Evolutionary conservation across 371 early-diverging fungal species (phyloP).

Genomic region (Massospora cicadina): DNA sequence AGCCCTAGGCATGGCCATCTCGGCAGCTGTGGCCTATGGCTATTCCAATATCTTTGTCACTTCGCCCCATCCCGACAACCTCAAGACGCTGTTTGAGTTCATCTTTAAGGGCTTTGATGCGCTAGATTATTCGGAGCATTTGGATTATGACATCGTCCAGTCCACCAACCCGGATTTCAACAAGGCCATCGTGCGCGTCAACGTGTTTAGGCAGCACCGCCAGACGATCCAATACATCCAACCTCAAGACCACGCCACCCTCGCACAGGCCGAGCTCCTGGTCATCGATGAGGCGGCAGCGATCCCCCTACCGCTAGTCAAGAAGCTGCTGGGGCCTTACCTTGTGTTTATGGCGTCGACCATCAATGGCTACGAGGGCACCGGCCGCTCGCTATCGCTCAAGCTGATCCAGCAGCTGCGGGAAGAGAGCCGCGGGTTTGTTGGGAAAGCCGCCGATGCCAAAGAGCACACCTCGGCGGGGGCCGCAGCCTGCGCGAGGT

Average conservation of each 20-base stretch:
- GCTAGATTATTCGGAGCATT: constrained; percentile 90
- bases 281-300: constrained; percentile 99
- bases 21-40: constrained; percentile 93
- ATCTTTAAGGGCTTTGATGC: constrained; percentile 93
- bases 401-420: constrained; percentile 88
- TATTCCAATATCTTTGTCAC: constrained; percentile 97
- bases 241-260: constrained; percentile 79
- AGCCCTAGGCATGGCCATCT: constrained; percentile 89
- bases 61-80: constrained; percentile 95
- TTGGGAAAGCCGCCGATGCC: constrained; percentile 27
- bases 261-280: constrained; percentile 91
- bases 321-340: constrained; percentile 81
- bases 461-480: constrained; percentile 25
- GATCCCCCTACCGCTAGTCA: constrained; percentile 88
- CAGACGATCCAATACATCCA: constrained; percentile 97
- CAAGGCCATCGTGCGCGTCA: constrained; percentile 88
- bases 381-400: constrained; percentile 91
- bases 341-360: constrained; percentile 98
- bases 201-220: constrained; percentile 90
- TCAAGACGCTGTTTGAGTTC: constrained; percentile 96
- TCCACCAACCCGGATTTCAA: constrained; percentile 86
- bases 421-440: constrained; percentile 72
- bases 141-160: constrained; percentile 95
- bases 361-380: constrained; percentile 99
- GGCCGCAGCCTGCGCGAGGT: constrained; percentile 77